Percentiles rank a stretch among this genome's conserved stretches.
These are phyloP conservation scores for Syncephalastrum sp. DNA, from an alignment of 371 early-diverging fungal species.

Conservation along the genomic window DNA sequence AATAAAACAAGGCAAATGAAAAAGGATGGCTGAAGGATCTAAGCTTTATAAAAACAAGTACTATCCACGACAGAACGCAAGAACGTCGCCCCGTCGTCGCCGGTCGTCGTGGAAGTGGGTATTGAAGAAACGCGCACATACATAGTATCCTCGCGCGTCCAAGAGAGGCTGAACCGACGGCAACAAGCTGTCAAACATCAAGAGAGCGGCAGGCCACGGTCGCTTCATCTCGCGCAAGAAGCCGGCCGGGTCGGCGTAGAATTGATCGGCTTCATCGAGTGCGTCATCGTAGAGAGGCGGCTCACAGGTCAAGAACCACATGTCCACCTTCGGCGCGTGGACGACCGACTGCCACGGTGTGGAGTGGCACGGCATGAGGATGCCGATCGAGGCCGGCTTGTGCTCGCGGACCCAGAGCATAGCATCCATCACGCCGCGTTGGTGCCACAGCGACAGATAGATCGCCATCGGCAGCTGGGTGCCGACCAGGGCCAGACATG, in stretches of 20 bases:
- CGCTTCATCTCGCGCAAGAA: conserved; percentile 46
- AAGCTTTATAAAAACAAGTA: too few relatives aligned
- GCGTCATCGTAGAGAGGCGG: conserved; percentile 66
- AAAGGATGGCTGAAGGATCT: too few relatives aligned
- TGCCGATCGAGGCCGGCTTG: conserved; percentile 23
- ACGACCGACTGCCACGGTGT: conserved; percentile 86
- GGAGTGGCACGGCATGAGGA: conserved; percentile 96
- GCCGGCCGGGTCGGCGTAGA: conserved; percentile 66
- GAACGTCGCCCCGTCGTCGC: conserved; percentile 78
- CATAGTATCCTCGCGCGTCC: conserved; percentile 15
- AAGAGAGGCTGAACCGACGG: conserved; percentile 5
- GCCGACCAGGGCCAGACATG: conserved; percentile 25
- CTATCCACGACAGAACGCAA: conserved; percentile 54
- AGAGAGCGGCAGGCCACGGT: conserved; percentile 58
- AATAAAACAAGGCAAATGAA: too few relatives aligned
- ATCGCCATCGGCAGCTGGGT: conserved; percentile 70
- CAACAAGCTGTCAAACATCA: conserved; percentile 66
- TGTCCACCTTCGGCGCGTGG: conserved; percentile 47
- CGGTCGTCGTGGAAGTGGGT: conserved; percentile 83
- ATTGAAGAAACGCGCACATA: conserved; percentile 86
- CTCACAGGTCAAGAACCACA: conserved; percentile 90
- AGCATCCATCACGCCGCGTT: conserved; percentile 90
- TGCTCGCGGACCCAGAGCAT: conserved; percentile 68
- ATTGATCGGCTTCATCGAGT: conserved; percentile 79
- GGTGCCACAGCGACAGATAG: conserved; percentile 78